phyloP scores from a whole-genome alignment of 1,139 yeast species.

The Kurtzmaniella quercitrusa region DNA sequence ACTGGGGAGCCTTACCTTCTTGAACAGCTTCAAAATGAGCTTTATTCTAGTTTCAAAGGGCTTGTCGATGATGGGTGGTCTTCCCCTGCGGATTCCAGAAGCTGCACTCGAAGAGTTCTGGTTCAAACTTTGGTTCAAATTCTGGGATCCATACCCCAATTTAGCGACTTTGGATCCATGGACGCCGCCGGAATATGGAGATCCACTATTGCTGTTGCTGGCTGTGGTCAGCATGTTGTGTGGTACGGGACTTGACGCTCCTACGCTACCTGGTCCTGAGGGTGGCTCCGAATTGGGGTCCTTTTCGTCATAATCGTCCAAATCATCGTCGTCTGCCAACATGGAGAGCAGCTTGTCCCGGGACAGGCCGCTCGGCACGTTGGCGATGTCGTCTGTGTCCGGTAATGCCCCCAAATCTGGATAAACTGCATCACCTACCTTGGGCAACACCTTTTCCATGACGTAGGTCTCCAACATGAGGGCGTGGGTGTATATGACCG shows the following conservation, averaged over 20 bases:
- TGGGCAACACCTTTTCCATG: constrained; percentile 51
- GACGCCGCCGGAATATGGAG: background rate
- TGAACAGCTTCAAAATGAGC: constrained; percentile 74
- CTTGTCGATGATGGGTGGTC: constrained; percentile 93
- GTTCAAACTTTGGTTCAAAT: too few species aligned
- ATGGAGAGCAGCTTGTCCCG: background rate
- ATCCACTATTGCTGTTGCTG: background rate
- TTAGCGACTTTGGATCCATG: background rate
- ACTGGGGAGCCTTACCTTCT: constrained; percentile 59
- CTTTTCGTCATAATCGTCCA: constrained; percentile 6
- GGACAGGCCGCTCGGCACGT: background rate
- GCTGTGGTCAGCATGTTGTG: background rate
- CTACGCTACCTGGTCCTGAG: background rate
- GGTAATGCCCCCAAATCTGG: constrained; percentile 79
- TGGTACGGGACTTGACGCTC: background rate
- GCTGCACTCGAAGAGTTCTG: constrained; percentile 4
- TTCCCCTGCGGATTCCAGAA: constrained; percentile 74
- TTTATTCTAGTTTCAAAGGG: constrained; percentile 93
- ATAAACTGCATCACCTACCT: constrained; percentile 46
- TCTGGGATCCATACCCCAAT: background rate
- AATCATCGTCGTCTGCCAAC: constrained; percentile 1
- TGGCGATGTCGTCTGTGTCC: constrained; percentile 32
- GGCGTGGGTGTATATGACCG: constrained; percentile 70
- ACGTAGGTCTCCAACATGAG: constrained; percentile 61
- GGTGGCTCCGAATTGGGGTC: background rate